phyloP scores from a whole-genome alignment of 345 rosid species.

The Mercurialis annua region DNA sequence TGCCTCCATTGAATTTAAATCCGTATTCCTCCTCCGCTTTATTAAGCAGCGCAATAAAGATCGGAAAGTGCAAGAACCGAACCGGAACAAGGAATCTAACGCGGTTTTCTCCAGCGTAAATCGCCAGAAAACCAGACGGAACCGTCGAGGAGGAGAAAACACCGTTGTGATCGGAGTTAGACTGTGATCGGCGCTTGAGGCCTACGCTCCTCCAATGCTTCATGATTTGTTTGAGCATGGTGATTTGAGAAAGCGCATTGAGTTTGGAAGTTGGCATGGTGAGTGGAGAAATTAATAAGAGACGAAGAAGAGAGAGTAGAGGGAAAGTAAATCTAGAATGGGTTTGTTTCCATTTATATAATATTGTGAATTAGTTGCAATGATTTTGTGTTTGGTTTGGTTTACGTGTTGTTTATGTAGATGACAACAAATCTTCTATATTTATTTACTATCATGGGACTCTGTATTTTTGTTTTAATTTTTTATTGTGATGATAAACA shows the following conservation, averaged over 20 bases:
- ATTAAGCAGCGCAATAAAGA: conserved; percentile 15
- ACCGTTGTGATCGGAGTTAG: not conserved
- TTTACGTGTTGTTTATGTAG: too few relatives aligned
- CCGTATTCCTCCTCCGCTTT: conserved; percentile 23
- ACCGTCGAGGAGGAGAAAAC: not conserved
- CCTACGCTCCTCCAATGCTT: not conserved
- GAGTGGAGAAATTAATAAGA: too few relatives aligned
- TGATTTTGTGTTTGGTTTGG: too few relatives aligned
- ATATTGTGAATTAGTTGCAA: too few relatives aligned
- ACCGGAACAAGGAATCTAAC: conserved; percentile 18
- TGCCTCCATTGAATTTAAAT: conserved; percentile 21
- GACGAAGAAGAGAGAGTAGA: too few relatives aligned
- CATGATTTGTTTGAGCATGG: not conserved
- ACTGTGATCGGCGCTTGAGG: not conserved
- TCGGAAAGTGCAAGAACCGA: conserved; percentile 19
- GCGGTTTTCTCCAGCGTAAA: conserved; percentile 13
- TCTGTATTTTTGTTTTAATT: too few relatives aligned
- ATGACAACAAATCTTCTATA: too few relatives aligned
- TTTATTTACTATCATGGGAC: too few relatives aligned
- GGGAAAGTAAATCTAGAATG: too few relatives aligned
- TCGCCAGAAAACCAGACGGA: conserved; percentile 18
- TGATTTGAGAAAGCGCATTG: not conserved
- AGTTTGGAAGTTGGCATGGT: too few relatives aligned
- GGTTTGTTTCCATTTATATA: too few relatives aligned
- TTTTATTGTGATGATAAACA: too few relatives aligned